Percentiles rank a stretch among this genome's conserved stretches.
phyloP scores from a whole-genome alignment of 2,329 filamentous ascomycete genomes.

The Phaeosphaeria sp. region DNA sequence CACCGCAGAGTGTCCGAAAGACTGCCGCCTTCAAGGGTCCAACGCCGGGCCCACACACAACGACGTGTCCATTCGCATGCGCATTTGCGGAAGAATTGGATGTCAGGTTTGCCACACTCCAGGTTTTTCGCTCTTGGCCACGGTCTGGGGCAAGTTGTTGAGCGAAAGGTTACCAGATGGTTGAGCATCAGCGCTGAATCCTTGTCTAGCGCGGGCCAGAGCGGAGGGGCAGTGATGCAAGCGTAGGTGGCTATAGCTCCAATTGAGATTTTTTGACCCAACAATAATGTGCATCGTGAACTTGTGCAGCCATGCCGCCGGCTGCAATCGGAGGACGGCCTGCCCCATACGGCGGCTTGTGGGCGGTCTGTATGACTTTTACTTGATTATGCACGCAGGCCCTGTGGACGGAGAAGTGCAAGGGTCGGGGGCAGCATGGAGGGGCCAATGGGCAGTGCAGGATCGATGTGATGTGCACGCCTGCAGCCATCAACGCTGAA shows the following conservation, averaged over 20 bases:
- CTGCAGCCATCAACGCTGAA: constrained; percentile 1
- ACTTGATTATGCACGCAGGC: background rate
- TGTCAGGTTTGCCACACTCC: constrained; percentile 24
- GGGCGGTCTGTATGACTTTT: background rate
- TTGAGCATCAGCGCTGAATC: constrained; percentile 20
- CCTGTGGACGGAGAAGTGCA: background rate
- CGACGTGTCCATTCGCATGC: background rate
- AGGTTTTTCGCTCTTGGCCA: constrained; percentile 11
- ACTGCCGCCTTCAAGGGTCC: background rate
- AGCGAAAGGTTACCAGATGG: constrained; percentile 20
- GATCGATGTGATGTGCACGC: constrained; percentile 1
- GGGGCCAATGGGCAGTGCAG: background rate
- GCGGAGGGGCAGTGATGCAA: constrained; percentile 21
- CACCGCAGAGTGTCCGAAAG: background rate
- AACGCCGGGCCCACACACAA: no score
- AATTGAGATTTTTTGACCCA: constrained; percentile 27
- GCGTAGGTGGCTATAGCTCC: constrained; percentile 29
- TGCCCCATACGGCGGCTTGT: background rate
- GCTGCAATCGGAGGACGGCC: background rate
- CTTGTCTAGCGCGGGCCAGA: constrained; percentile 25
- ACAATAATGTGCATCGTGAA: constrained; percentile 38
- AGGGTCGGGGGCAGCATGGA: background rate
- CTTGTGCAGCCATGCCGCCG: constrained; percentile 5
- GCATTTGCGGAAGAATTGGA: constrained; percentile 9
- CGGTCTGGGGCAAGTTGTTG: constrained; percentile 31